A percentile compares a stretch with the other conserved stretches of the same genome.
Evolutionary conservation across 2,329 filamentous ascomycete genomes (phyloP).

Genomic region (Knoxdaviesia capensis): DNA sequence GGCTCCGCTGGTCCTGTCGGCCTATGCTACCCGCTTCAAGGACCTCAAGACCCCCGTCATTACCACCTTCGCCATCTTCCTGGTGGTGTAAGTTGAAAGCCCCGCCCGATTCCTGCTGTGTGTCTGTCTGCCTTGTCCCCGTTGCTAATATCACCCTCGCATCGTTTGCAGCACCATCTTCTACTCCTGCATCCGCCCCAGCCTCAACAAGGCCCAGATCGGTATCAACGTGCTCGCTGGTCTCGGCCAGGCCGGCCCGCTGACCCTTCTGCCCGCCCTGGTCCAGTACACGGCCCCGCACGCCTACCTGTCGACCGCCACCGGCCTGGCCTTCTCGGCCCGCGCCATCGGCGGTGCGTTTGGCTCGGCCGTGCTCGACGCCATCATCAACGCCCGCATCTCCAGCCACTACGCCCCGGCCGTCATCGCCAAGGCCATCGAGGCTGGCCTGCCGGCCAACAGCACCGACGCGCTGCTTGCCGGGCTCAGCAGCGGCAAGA

Average conservation of each 20-base stretch:
- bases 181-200: conserved; percentile 22
- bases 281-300: conserved; percentile 33
- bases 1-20: conserved; percentile 10
- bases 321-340: conserved; percentile 30
- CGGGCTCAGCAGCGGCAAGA: conserved; percentile 11
- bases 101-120: no score
- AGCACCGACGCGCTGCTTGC: conserved; percentile 12
- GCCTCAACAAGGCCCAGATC: conserved; percentile 22
- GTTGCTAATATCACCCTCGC: no score
- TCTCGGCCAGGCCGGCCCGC: conserved; percentile 26
- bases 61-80: conserved; percentile 23
- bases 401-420: conserved; percentile 16
- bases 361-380: conserved; percentile 28
- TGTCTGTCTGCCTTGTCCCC: no score
- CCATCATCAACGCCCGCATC: conserved; percentile 28
- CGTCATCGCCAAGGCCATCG: conserved; percentile 12
- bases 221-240: conserved; percentile 25
- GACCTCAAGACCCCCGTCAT: conserved; percentile 26
- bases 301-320: conserved; percentile 29
- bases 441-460: conserved; percentile 14
- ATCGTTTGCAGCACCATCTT: conserved; percentile 16
- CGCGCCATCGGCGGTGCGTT: conserved; percentile 32
- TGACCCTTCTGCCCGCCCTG: conserved; percentile 26
- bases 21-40: conserved; percentile 25
- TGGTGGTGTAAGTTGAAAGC: conserved; percentile 18